Conservation (phyloP, 805 yeast genomes). For the Candida fluviatilis region DNA sequence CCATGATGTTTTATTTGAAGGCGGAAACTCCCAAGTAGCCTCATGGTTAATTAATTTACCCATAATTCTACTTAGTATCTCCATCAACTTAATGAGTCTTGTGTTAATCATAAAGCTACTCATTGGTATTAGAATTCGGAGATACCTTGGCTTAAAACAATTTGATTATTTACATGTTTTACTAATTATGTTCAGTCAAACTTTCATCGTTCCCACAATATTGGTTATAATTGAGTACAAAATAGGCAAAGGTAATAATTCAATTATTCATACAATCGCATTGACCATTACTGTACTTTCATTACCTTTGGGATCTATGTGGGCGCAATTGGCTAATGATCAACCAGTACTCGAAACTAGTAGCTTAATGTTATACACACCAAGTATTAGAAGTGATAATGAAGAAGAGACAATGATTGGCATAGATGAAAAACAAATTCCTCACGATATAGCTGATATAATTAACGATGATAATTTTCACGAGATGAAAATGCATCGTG, state of each 20-base stretch:
- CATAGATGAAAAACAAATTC: slow-evolving; percentile 1
- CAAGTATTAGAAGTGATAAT: slow-evolving; percentile 1
- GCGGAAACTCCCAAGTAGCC: slow-evolving; percentile 3
- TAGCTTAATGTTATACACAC: slow-evolving; percentile 3
- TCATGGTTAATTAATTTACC: slow-evolving; percentile 44
- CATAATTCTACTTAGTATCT: slow-evolving; percentile 60
- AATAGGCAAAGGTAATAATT: slow-evolving; percentile 23
- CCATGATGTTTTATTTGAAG: slow-evolving; percentile 10
- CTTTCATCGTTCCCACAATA: slow-evolving; percentile 74
- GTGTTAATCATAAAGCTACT: slow-evolving; percentile 62
- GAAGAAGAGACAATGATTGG: slow-evolving; percentile 3
- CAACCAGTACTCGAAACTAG: slow-evolving; percentile 12
- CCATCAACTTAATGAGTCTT: slow-evolving; percentile 59
- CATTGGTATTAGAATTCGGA: slow-evolving; percentile 67
- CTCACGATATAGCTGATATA: slow-evolving; percentile 2
- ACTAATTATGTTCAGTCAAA: slow-evolving; percentile 76
- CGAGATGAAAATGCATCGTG: slow-evolving; percentile 1
- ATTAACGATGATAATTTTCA: slow-evolving; percentile 4
- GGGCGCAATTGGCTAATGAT: slow-evolving; percentile 75
- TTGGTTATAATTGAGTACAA: slow-evolving; percentile 45
- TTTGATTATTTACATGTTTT: slow-evolving; percentile 80
- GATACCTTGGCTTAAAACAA: slow-evolving; percentile 73
- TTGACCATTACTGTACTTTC: slow-evolving; percentile 63
- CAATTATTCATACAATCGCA: slow-evolving; percentile 47
- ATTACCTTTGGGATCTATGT: slow-evolving; percentile 78